Evolutionary conservation across 2,329 filamentous ascomycete species (phyloP).

Genomic region (Aureobasidium sp.): DNA sequence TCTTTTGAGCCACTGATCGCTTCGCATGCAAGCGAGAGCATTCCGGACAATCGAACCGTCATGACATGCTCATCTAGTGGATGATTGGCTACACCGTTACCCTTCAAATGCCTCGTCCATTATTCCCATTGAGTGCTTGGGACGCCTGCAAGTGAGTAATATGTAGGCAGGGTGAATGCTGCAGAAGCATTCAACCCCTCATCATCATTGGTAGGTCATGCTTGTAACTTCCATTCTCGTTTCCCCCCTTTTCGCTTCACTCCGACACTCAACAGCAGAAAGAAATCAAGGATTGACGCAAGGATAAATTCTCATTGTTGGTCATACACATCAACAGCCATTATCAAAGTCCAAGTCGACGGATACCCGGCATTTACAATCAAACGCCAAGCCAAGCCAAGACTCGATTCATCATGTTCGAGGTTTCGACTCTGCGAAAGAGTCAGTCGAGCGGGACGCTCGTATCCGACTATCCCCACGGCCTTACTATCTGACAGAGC

Average conservation of each 20-base stretch:
- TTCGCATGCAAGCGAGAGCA: no score
- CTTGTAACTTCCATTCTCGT: not conserved
- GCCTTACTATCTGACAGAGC: not conserved
- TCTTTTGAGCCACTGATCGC: no score
- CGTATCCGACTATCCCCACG: not conserved
- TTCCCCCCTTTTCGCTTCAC: not conserved
- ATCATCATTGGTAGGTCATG: not conserved
- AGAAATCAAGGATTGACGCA: no score
- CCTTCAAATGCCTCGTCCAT: no score
- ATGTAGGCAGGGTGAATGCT: not conserved
- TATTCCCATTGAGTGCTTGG: no score
- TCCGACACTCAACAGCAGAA: no score
- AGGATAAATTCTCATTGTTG: no score
- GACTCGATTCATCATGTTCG: not conserved
- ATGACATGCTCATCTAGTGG: no score
- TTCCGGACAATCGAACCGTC: no score
- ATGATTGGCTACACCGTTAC: no score
- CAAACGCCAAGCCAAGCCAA: not conserved
- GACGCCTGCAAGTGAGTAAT: not conserved
- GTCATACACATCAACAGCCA: no score
- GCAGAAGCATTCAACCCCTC: not conserved
- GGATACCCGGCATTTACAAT: not conserved
- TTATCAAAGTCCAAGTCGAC: not conserved
- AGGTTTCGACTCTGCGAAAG: not conserved
- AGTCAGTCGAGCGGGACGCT: not conserved